Base-by-base conservation (phyloP, 208 protist genomes). In the Crithidia fasciculata region DNA sequence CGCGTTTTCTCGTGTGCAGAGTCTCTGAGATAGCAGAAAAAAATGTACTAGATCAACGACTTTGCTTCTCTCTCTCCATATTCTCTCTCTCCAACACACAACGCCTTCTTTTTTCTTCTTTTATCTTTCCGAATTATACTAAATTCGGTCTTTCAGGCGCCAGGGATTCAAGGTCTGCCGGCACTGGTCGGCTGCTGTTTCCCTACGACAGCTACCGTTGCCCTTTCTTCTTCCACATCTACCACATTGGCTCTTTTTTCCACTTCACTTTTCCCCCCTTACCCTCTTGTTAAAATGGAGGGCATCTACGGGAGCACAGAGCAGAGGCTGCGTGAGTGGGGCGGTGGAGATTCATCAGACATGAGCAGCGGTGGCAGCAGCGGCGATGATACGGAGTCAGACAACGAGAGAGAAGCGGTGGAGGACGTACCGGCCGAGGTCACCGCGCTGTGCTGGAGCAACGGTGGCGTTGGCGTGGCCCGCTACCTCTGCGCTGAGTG, bases 381-480 rank as follows among this genome's bases (percentile, higher is more conserved):
- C 49, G 19, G 19, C 12, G 41, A 16, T 5, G 62, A 68, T 28
- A 41, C 4, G 5, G 61, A 76, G 10, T 12, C 36, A 12, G 72
- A 71, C 9, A 47, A 39, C 47, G 45, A 37, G 4, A 36, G 12
- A 49, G 45, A 55, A 8, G 50, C 16, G 6, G 50, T 7, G 15
- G 16, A 55, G 0, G 15, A 55, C 0, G 0, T 19, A 0, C 15
- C 12, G 16, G 50, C 16, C 5, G 64, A 36, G 7, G 67, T 78
- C 40, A 55, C 67, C 5, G 66, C 67, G 15, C 53, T 82, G 60
- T 72, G 72, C 56, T 80, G 75, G 75, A 70, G 75, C 28, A 55
- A 39, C 6, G 62, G 19, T 9, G 67, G 69, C 5, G 61, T 91
- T 2, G 86, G 86, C 18, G 84, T 83, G 4, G 86, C 86, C 7